Evolutionary conservation across 805 yeast genomes (phyloP).

Genomic region (Ogataea nonfermentans): DNA sequence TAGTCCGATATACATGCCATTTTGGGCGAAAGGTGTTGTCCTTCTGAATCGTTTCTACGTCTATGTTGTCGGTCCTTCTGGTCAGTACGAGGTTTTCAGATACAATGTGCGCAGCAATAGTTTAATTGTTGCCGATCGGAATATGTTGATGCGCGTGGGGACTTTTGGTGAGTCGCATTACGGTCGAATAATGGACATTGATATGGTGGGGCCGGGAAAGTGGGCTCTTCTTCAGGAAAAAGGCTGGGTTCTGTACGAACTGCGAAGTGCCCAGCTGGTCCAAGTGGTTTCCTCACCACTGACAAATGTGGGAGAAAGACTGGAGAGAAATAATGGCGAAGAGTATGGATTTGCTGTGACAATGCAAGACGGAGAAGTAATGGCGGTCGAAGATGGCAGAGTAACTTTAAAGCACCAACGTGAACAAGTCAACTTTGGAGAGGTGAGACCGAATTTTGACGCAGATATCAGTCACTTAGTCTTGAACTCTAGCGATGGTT

Average conservation of each 20-base stretch:
- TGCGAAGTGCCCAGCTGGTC: constrained; percentile 8
- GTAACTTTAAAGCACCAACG: constrained; percentile 5
- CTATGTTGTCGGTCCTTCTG: constrained; percentile 22
- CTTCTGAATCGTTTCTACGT: constrained; percentile 20
- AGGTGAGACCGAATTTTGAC: constrained; percentile 1
- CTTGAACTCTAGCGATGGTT: constrained; percentile 6
- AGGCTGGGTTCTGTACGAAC: constrained; percentile 33
- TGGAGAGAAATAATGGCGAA: background rate
- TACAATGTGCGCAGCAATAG: constrained; percentile 10
- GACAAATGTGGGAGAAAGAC: constrained; percentile 18
- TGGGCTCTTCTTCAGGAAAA: constrained; percentile 29
- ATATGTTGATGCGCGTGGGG: constrained; percentile 8
- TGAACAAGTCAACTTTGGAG: background rate
- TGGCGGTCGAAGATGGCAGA: constrained; percentile 17
- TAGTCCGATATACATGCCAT: constrained; percentile 16
- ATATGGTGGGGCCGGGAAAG: constrained; percentile 7
- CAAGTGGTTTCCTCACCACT: constrained; percentile 28
- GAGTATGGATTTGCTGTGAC: constrained; percentile 18
- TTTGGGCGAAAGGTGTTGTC: constrained; percentile 27
- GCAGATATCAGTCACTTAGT: constrained; percentile 4
- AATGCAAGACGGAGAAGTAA: constrained; percentile 22
- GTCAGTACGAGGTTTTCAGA: constrained; percentile 19
- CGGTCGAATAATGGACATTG: constrained; percentile 24
- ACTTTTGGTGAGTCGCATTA: constrained; percentile 19
- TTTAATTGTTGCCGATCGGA: constrained; percentile 14